Base-by-base conservation (phyloP, 1,139 yeast species). In the Zygoascus sp. region DNA sequence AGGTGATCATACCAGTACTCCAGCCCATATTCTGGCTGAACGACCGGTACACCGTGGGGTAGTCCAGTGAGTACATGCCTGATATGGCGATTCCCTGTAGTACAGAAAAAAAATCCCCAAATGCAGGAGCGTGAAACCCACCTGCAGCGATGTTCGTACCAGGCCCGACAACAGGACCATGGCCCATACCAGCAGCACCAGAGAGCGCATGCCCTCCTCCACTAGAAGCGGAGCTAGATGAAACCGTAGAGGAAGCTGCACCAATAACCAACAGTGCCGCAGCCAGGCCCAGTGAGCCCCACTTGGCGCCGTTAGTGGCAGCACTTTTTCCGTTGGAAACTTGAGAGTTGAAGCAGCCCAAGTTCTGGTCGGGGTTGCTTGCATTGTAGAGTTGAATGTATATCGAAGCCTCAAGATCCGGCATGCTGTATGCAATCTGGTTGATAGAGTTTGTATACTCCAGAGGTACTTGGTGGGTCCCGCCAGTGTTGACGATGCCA, bases 21-120 rank as follows among this genome's bases (percentile, higher is more conserved):
- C 69, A 65, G 15, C 63, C 66, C 35, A 65, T 56, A 49, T 66
- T 65, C 30, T 58, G 57, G 7, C 66, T 48, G 44, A 65, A 65
- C 30, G 58, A 51, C 35, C 61, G 52, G 46, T 64, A 65, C 1
- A 64, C 60, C 4, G 53, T 46, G 6, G 69, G 69, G 47, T 64
- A 65, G 20, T 56, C 50, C 22, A 65, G 54, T 5, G 66, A 56
- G 47, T 63, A 57, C 60, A 65, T 61, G 19, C 69, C 69, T n/a
- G 59, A 55, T 23, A 58, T 50, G 2, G 68, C 65, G 35, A 65
- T 58, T 9, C 57, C 53, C 51, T 65, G 69, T 9, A 62, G 45
- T 25, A 58, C 56, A 2, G 50, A 40, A 37, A 62, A 52, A 27
- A 60, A 57, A 16, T 53, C 58, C 11, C 53, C 34, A 23, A 60